Conservation (phyloP, 2,329 filamentous ascomycete genomes). For the Ilyonectria mors-panacis region DNA sequence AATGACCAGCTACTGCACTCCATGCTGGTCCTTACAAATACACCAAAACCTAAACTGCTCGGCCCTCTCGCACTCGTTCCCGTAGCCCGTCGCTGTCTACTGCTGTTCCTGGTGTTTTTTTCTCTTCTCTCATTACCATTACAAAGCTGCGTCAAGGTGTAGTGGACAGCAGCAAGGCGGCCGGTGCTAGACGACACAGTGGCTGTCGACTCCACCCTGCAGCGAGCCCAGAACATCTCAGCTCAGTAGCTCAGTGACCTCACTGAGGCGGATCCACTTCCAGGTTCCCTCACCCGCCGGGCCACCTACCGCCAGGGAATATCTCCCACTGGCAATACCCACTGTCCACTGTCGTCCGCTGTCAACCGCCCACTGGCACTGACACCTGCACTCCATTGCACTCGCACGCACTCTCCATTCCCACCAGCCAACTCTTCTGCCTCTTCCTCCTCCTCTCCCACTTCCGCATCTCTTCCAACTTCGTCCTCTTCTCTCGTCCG, state of each 20-base stretch:
- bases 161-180: no score
- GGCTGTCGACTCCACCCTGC: background rate
- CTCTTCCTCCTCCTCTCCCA: constrained; percentile 30
- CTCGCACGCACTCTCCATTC: constrained; percentile 40
- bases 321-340: constrained; percentile 19
- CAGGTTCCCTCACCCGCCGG: constrained; percentile 1
- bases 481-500: constrained; percentile 23
- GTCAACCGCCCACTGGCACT: constrained; percentile 13
- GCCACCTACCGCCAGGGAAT: constrained; percentile 3
- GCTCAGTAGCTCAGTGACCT: background rate
- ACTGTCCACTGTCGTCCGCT: constrained; percentile 5
- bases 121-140: background rate
- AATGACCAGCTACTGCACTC: background rate
- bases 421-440: constrained; percentile 33
- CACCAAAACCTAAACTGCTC: background rate
- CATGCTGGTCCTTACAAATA: background rate
- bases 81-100: background rate
- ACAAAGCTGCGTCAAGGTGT: background rate
- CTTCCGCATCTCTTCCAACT: constrained; percentile 27
- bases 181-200: background rate
- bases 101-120: background rate
- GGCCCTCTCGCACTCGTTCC: background rate
- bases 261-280: constrained; percentile 9
- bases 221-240: background rate
- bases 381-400: background rate